Evolutionary conservation across 257 asterid species (phyloP).

Genomic region (Haberlea rhodopensis): DNA sequence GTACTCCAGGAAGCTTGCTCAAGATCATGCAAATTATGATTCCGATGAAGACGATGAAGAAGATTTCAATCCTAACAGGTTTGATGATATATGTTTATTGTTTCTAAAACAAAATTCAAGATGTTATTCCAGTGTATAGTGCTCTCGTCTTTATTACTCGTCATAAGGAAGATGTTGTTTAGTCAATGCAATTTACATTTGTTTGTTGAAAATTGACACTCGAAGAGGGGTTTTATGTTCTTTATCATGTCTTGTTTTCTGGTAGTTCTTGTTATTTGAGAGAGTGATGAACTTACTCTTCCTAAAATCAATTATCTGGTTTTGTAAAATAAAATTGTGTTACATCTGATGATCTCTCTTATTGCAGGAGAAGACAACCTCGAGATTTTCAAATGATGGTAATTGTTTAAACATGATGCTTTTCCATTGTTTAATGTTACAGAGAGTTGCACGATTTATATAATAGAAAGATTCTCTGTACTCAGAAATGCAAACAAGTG

Average conservation of each 20-base stretch:
- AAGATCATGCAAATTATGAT: conserved; percentile 86
- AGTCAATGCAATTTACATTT: conserved; percentile 7
- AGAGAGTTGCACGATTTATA: not conserved
- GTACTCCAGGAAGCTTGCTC: conserved; percentile 85
- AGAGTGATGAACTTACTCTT: not conserved
- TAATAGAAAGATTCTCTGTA: not conserved
- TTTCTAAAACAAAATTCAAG: too few species aligned
- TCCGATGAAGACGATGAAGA: conserved; percentile 93
- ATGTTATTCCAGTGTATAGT: not conserved
- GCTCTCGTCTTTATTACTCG: not conserved
- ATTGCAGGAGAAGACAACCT: conserved; percentile 74
- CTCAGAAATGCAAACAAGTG: not conserved
- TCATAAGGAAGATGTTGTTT: not conserved
- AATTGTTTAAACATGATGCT: not conserved
- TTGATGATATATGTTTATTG: conserved; percentile 1
- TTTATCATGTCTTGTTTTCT: conserved; percentile 6
- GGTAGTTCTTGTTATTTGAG: conserved; percentile 9
- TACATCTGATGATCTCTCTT: conserved; percentile 16
- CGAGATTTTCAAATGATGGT: conserved; percentile 45
- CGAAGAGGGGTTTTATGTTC: not conserved
- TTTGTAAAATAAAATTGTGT: too few species aligned
- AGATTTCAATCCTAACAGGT: conserved; percentile 88
- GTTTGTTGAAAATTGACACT: conserved; percentile 4
- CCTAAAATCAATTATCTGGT: not conserved
- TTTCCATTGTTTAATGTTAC: not conserved